Percentiles rank a stretch among this genome's conserved stretches.
Conservation (phyloP, 1,139 yeast genomes). For the Meyerozyma sp. region DNA sequence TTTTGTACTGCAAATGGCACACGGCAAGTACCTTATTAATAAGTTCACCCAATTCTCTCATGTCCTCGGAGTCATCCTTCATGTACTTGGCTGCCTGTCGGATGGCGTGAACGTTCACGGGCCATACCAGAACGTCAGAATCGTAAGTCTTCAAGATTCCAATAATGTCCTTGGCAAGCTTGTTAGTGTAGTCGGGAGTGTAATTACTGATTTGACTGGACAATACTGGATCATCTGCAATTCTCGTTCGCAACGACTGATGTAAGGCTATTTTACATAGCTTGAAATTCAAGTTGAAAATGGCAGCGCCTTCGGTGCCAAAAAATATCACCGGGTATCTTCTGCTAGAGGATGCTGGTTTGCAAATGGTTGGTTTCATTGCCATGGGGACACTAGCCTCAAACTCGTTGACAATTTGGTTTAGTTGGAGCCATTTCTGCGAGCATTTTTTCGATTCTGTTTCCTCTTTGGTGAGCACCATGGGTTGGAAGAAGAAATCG, state of each 20-base stretch:
- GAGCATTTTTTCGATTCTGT: slow-evolving; percentile 16
- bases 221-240: slow-evolving; percentile 12
- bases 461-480: slow-evolving; percentile 23
- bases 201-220: slow-evolving; percentile 17
- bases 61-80: slow-evolving; percentile 22
- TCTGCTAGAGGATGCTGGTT: slow-evolving; percentile 10
- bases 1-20: slow-evolving; percentile 16
- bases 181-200: slow-evolving; percentile 20
- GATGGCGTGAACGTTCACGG: slow-evolving; percentile 29
- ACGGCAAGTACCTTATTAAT: slow-evolving; percentile 20
- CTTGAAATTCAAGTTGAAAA: slow-evolving; percentile 26
- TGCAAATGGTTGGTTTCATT: slow-evolving; percentile 28
- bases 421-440: slow-evolving; percentile 25
- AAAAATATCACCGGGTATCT: slow-evolving; percentile 19
- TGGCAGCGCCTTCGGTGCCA: slow-evolving; percentile 32
- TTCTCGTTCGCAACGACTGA: slow-evolving; percentile 20
- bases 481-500: slow-evolving; percentile 23
- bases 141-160: slow-evolving; percentile 37
- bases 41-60: slow-evolving; percentile 20
- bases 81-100: slow-evolving; percentile 27
- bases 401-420: slow-evolving; percentile 21
- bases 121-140: slow-evolving; percentile 28
- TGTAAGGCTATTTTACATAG: slow-evolving; percentile 28
- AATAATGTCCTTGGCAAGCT: slow-evolving; percentile 31
- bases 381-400: slow-evolving; percentile 24